These are phyloP conservation scores for Oryza punctata DNA, from an alignment of 176 grass and related monocot species.

Conservation along the genomic window DNA sequence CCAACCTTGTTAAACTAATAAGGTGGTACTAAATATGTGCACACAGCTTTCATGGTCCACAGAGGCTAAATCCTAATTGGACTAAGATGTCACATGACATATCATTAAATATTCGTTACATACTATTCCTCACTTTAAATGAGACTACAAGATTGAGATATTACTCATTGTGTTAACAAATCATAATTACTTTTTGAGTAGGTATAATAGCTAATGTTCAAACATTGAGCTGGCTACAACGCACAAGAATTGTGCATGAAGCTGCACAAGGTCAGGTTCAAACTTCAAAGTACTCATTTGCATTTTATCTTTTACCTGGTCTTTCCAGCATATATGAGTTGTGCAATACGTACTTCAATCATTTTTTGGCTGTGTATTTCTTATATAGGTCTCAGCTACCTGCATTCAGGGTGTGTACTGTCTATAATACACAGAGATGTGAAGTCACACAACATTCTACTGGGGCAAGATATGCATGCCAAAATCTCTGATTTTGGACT, in stretches of 20 bases:
- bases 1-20: too few species aligned
- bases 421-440: conserved; percentile 61
- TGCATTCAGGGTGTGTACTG: conserved; percentile 45
- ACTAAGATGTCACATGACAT: too few species aligned
- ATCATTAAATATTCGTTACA: too few species aligned
- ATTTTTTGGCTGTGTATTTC: background rate
- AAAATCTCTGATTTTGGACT: conserved; percentile 71
- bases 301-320: background rate
- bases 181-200: background rate
- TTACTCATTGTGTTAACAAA: too few species aligned
- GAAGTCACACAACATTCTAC: conserved; percentile 63
- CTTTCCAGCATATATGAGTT: too few species aligned
- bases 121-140: too few species aligned
- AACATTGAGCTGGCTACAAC: conserved; percentile 42
- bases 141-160: too few species aligned
- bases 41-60: too few species aligned
- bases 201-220: conserved; percentile 8
- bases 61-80: too few species aligned
- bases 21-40: too few species aligned
- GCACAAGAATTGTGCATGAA: conserved; percentile 38
- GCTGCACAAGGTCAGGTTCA: conserved; percentile 43
- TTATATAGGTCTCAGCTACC: conserved; percentile 52
- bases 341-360: too few species aligned
- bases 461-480: conserved; percentile 40
- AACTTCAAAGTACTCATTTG: background rate